Percentiles rank a stretch among this genome's conserved stretches.
Conservation (phyloP, 139 green algal species). For the Coelastrella sp. region DNA sequence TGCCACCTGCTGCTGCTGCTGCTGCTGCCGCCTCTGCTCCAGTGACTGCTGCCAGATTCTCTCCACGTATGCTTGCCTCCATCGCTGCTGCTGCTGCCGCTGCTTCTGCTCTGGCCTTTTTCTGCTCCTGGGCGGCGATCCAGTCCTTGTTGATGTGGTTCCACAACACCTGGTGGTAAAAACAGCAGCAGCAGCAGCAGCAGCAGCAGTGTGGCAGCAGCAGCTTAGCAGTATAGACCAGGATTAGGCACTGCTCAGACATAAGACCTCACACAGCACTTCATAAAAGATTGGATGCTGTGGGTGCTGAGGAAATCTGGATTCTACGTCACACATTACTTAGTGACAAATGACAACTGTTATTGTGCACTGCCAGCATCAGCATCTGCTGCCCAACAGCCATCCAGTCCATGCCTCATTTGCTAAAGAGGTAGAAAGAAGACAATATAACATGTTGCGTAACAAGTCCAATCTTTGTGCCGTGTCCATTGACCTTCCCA, state of each 20-base stretch:
- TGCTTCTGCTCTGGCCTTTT: slow-evolving; percentile 24
- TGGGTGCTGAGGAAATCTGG: no score
- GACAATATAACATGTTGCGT: no score
- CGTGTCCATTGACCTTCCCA: neutral
- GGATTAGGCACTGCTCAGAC: no score
- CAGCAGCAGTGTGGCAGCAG: neutral
- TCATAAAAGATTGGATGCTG: no score
- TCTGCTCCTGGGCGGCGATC: slow-evolving; percentile 54
- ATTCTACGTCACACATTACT: no score
- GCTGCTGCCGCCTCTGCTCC: neutral
- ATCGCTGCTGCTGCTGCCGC: slow-evolving; percentile 24
- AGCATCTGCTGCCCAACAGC: no score
- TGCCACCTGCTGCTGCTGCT: neutral
- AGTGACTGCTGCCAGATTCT: slow-evolving; percentile 33
- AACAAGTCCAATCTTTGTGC: no score
- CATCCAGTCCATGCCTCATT: no score
- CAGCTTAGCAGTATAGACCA: neutral
- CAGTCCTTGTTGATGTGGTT: slow-evolving; percentile 58
- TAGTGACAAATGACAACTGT: no score
- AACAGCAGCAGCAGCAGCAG: neutral
- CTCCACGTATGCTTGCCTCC: neutral
- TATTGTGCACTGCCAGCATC: no score
- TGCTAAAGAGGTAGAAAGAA: no score
- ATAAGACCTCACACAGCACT: no score
- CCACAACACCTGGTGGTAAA: slow-evolving; percentile 49